A percentile compares a stretch with the other conserved stretches of the same genome.
Evolutionary conservation across 129 eudicot genomes (phyloP).

Genomic region (Tagetes erecta): DNA sequence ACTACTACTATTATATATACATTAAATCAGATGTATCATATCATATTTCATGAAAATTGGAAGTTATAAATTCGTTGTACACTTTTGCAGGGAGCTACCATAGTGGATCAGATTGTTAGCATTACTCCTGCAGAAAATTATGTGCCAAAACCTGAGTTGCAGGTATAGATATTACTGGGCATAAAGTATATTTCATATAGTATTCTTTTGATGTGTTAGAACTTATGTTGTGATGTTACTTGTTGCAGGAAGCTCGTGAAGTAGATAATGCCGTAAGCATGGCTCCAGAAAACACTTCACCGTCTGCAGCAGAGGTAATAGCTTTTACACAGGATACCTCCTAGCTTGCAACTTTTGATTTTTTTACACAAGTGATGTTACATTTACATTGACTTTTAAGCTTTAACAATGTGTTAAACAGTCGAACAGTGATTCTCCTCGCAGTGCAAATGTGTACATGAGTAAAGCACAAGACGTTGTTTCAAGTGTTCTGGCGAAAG

Average conservation of each 20-base stretch:
- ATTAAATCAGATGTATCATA: conserved; percentile 7
- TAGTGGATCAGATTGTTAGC: conserved; percentile 92
- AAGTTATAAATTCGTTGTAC: conserved; percentile 18
- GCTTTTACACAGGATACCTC: conserved; percentile 6
- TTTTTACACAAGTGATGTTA: conserved; percentile 19
- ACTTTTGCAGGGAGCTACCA: conserved; percentile 83
- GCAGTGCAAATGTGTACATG: conserved; percentile 70
- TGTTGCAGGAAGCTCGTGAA: conserved; percentile 54
- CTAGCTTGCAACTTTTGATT: neutral
- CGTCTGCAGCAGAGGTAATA: conserved; percentile 54
- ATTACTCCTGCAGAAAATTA: conserved; percentile 74
- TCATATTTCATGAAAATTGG: neutral
- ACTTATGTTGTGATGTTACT: conserved; percentile 18
- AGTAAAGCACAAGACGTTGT: conserved; percentile 93
- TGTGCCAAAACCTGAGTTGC: conserved; percentile 52
- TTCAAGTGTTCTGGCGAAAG: conserved; percentile 82
- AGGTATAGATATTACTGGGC: conserved; percentile 40
- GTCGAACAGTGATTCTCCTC: conserved; percentile 55
- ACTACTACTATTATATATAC: neutral
- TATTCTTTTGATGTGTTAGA: neutral
- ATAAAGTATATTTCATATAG: neutral
- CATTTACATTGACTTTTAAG: neutral
- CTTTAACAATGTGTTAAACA: conserved; percentile 26
- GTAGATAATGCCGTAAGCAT: conserved; percentile 55
- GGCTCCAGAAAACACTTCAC: conserved; percentile 46